phyloP scores from a whole-genome alignment of 2,329 filamentous ascomycete genomes.

The Trichophyton verrucosum region DNA sequence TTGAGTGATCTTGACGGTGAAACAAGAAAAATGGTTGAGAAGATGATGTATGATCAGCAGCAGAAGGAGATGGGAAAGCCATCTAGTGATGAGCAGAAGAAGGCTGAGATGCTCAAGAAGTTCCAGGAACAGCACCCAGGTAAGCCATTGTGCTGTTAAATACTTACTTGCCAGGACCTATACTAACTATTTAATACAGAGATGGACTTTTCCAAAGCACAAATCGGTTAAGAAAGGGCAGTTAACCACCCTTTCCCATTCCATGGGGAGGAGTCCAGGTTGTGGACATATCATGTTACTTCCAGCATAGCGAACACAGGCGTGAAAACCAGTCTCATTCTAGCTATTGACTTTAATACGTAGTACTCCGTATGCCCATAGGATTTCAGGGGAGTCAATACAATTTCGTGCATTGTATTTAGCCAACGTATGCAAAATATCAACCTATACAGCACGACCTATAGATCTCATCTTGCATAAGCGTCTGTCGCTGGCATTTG shows the following conservation, averaged over 20 bases:
- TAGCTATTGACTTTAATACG: neutral
- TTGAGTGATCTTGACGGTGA: slow-evolving; percentile 87
- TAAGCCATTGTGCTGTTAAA: slow-evolving; percentile 16
- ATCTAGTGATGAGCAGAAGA: slow-evolving; percentile 89
- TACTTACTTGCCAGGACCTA: neutral
- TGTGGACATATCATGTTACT: neutral
- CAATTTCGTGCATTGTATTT: no score
- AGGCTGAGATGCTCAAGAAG: slow-evolving; percentile 81
- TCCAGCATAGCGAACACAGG: neutral
- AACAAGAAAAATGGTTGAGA: slow-evolving; percentile 95
- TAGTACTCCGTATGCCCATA: no score
- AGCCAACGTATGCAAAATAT: no score
- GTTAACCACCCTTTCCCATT: neutral
- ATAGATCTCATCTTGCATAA: no score
- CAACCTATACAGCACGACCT: no score
- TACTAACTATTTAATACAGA: slow-evolving; percentile 28
- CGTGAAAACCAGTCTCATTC: neutral
- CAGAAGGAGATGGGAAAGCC: slow-evolving; percentile 89
- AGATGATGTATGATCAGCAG: slow-evolving; percentile 99
- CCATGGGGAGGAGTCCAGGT: neutral
- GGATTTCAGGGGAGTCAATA: no score
- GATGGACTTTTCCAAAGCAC: slow-evolving; percentile 56
- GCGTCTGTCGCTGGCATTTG: no score
- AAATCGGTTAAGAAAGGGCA: slow-evolving; percentile 38
- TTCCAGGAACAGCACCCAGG: slow-evolving; percentile 68